A percentile compares a stretch with the other conserved stretches of the same genome.
Evolutionary conservation across 2,329 filamentous ascomycete species (phyloP).

Genomic region (Neopestalotiopsis sp.): DNA sequence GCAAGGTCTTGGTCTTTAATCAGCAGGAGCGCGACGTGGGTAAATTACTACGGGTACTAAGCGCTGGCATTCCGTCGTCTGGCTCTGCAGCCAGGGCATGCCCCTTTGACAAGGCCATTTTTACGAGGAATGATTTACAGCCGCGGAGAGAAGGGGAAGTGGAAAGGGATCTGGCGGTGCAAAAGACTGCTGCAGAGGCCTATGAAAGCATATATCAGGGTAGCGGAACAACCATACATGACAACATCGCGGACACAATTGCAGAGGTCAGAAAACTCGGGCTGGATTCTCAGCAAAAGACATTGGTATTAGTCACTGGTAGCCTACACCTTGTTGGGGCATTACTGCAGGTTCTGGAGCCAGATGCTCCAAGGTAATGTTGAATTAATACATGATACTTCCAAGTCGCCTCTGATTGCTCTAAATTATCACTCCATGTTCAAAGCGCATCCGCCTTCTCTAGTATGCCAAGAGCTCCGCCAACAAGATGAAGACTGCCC

Average conservation of each 20-base stretch:
- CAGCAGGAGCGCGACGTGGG: constrained; percentile 69
- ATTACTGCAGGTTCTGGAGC: constrained; percentile 72
- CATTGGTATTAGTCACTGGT: constrained; percentile 74
- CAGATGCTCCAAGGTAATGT: constrained; percentile 31
- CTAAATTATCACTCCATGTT: constrained; percentile 11
- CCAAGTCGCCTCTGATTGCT: background rate
- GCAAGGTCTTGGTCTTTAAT: constrained; percentile 80
- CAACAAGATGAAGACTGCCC: constrained; percentile 68
- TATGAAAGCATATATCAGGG: constrained; percentile 63
- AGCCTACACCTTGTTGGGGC: constrained; percentile 86
- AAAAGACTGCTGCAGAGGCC: constrained; percentile 66
- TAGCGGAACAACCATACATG: constrained; percentile 53
- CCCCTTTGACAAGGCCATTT: constrained; percentile 66
- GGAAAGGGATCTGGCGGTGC: constrained; percentile 62
- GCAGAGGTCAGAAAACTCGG: constrained; percentile 53
- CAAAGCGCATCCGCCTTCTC: constrained; percentile 51
- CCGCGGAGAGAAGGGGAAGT: constrained; percentile 53
- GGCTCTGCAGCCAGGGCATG: background rate
- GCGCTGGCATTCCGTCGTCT: constrained; percentile 21
- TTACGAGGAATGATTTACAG: constrained; percentile 72
- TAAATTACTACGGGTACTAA: constrained; percentile 17
- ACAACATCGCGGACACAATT: constrained; percentile 76
- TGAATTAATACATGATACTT: constrained; percentile 5
- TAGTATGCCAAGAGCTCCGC: constrained; percentile 56
- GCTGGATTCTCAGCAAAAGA: constrained; percentile 41